Conservation (phyloP, 2,329 filamentous ascomycete species). For the Penicillium frequentans region DNA sequence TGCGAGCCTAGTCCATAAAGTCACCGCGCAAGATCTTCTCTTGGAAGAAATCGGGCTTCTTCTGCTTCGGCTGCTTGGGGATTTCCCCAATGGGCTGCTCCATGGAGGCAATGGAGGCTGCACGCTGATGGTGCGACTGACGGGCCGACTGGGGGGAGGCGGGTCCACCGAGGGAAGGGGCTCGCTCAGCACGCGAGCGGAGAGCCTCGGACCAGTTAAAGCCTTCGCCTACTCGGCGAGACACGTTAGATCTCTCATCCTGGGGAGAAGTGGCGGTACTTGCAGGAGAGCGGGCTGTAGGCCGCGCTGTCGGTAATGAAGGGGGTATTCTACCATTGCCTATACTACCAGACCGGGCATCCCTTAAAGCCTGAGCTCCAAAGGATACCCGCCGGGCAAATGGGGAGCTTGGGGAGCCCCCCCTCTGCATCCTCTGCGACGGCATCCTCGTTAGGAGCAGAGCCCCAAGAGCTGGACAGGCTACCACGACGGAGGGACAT, state of each 20-base stretch:
- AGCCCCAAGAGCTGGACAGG: conserved; percentile 62
- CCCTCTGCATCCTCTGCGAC: conserved; percentile 69
- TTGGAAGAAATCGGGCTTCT: conserved; percentile 90
- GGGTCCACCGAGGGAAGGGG: conserved; percentile 45
- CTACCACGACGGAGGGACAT: conserved; percentile 62
- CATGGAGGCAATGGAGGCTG: conserved; percentile 52
- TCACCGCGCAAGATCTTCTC: conserved; percentile 97
- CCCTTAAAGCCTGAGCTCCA: conserved; percentile 74
- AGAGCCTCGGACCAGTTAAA: conserved; percentile 98
- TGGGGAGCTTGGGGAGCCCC: conserved; percentile 66
- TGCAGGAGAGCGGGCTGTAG: conserved; percentile 31
- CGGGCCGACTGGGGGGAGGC: conserved; percentile 46
- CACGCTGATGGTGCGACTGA: conserved; percentile 36
- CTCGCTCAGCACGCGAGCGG: conserved; percentile 85
- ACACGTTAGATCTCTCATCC: conserved; percentile 45
- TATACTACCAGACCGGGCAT: conserved; percentile 67
- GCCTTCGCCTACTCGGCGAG: conserved; percentile 70
- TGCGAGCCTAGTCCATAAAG: conserved; percentile 78
- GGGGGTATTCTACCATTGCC: conserved; percentile 58
- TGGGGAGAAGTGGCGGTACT: conserved; percentile 37
- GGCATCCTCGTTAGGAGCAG: conserved; percentile 45
- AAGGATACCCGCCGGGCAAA: conserved; percentile 81
- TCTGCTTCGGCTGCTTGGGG: conserved; percentile 49
- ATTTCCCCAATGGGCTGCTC: conserved; percentile 54
- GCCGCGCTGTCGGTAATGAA: conserved; percentile 25